Evolutionary conservation across 495 filamentous ascomycete species (phyloP), one percentile per base, ranked within the genome.

Genomic region (Neurospora africana): DNA sequence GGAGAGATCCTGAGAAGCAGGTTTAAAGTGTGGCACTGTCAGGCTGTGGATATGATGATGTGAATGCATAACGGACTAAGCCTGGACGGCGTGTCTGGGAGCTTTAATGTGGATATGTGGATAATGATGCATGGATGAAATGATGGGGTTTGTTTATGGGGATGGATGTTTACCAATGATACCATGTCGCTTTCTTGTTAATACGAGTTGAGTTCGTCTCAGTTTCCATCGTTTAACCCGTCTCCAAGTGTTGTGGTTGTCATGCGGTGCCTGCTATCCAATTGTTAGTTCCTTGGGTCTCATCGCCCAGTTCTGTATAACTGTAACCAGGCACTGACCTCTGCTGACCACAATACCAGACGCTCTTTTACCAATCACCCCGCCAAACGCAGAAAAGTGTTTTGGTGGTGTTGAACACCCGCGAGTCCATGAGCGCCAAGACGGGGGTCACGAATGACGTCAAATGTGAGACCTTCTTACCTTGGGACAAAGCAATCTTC

Each of bases 1-100:
- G 69, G 33, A 61, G 36, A 10, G 6, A 30, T 2, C 43, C 70
- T 35, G 77, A 79, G 77, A 78, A 78, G 77, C 40, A 68, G 30
- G 74, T 68, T 10, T 79, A 70, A 38, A 27, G 6, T 53, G 15
- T 35, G 2, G 15, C 3, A 5, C n/a, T 23, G 58, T 9, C 6
- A 47, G 11, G 19, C 11, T 15, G 47, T 27, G n/a, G 21, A 27
- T 15, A 13, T 53, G 44, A 53, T 53, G 44, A 27, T 53, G 44
- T 30, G 23, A 17, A 61, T 61, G 53, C 53, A 61, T 27, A 61
- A n/a, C 13, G 21, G 21, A 21, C 2, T 30, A 1, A 23, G 9
- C 15, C 53, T 27, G 47, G 47, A 70, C 41, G 44, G 27, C 19
- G n/a, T 53, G 71, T 36, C 30, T 13, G 38, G 23, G 58, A 23